Percentiles rank a stretch among this genome's conserved stretches.
Conservation (phyloP, 2,329 filamentous ascomycete genomes). For the Xylariaceae sp. region DNA sequence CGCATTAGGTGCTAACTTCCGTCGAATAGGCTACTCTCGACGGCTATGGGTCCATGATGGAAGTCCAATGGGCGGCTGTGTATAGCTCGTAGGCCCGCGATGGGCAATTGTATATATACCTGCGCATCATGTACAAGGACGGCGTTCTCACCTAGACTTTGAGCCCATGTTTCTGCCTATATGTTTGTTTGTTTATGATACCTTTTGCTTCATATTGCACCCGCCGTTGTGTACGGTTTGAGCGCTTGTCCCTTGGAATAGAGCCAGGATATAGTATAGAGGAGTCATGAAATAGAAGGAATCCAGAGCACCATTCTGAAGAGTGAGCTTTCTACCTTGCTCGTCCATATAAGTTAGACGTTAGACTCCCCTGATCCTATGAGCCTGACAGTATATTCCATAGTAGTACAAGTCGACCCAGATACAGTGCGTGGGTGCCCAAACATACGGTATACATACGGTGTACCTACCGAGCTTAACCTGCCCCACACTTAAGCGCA, state of each 20-base stretch:
- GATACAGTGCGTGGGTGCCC: no score
- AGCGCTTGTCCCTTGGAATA: neutral
- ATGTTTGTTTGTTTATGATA: constrained; percentile 25
- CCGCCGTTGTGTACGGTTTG: neutral
- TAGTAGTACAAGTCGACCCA: no score
- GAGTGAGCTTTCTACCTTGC: no score
- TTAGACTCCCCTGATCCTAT: no score
- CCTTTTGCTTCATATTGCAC: constrained; percentile 20
- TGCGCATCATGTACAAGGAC: neutral
- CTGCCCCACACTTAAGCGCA: no score
- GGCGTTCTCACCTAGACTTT: constrained; percentile 23
- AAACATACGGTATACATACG: no score
- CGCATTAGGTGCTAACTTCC: constrained; percentile 13
- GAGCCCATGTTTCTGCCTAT: constrained; percentile 8
- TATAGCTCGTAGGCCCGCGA: constrained; percentile 29
- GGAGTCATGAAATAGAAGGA: no score
- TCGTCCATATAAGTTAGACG: no score
- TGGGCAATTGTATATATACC: neutral
- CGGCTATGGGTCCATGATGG: constrained; percentile 34
- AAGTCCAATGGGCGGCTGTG: constrained; percentile 32
- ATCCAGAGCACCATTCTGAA: no score
- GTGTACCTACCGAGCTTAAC: no score
- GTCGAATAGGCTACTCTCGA: constrained; percentile 25
- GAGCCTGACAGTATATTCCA: no score
- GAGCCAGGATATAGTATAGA: no score